Conservation (phyloP, 305 asterid genomes). For the Solanum hybrid region DNA sequence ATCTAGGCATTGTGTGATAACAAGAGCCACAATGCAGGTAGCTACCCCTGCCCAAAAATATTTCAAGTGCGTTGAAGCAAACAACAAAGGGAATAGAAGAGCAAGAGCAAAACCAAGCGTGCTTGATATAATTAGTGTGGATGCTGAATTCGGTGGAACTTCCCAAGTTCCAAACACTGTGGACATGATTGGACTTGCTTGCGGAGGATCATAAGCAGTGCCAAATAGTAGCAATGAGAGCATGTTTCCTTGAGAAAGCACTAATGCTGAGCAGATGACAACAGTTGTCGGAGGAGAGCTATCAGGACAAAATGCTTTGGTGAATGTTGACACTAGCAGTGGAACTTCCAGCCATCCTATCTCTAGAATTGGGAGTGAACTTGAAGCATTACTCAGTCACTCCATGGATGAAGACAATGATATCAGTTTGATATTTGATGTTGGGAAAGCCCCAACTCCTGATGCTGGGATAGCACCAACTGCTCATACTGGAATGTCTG, state of each 20-base stretch:
- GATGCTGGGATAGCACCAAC: background rate
- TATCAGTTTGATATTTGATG: background rate
- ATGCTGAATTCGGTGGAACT: background rate
- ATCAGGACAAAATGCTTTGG: background rate
- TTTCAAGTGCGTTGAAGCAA: background rate
- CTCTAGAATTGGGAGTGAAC: background rate
- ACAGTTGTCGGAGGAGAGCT: background rate
- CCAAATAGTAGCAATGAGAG: background rate
- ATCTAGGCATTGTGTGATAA: background rate
- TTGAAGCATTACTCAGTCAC: background rate
- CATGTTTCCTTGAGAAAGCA: background rate
- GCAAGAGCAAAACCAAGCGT: background rate
- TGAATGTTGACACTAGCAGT: background rate
- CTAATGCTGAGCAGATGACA: background rate
- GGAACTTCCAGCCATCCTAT: background rate
- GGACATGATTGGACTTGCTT: background rate
- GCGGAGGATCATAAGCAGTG: background rate
- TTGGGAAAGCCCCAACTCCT: background rate
- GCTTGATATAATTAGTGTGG: background rate
- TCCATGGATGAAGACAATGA: background rate
- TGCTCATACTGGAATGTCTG: background rate
- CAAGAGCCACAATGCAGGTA: background rate
- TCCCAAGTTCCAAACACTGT: background rate
- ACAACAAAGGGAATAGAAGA: background rate
- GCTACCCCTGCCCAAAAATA: background rate